phyloP scores from a whole-genome alignment of 2,329 filamentous ascomycete genomes.

The Xylogone sp. region DNA sequence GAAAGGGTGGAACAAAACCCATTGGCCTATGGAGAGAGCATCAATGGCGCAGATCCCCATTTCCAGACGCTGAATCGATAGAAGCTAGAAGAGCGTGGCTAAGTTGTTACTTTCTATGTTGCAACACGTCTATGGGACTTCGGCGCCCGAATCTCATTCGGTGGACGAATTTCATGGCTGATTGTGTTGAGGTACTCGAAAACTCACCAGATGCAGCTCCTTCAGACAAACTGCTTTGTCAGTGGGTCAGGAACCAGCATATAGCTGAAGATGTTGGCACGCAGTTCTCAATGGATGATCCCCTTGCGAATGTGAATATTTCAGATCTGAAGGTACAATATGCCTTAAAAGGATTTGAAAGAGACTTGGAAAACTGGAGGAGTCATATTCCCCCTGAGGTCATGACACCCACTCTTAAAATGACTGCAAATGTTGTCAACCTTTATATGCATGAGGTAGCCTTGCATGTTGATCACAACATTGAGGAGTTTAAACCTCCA shows the following conservation, averaged over 20 bases:
- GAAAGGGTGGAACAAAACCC: conserved; percentile 26
- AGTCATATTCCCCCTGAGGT: conserved; percentile 35
- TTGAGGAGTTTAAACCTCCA: conserved; percentile 43
- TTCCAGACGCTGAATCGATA: conserved; percentile 27
- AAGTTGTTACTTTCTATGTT: conserved; percentile 30
- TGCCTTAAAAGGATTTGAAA: conserved; percentile 49
- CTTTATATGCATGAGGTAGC: conserved; percentile 58
- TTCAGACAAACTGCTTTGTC: conserved; percentile 36
- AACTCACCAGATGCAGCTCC: conserved; percentile 34
- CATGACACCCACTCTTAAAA: conserved; percentile 34
- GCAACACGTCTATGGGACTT: conserved; percentile 38
- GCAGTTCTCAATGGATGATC: conserved; percentile 48
- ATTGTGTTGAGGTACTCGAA: conserved; percentile 40
- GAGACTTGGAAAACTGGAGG: conserved; percentile 46
- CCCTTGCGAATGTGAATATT: conserved; percentile 40
- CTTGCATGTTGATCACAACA: conserved; percentile 52
- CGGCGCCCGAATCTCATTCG: conserved; percentile 41
- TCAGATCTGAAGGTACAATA: conserved; percentile 52
- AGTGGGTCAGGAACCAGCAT: conserved; percentile 38
- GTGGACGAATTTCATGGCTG: conserved; percentile 38
- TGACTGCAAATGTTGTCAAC: conserved; percentile 49
- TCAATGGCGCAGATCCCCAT: conserved; percentile 36
- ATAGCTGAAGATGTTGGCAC: conserved; percentile 53
- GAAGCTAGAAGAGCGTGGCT: conserved; percentile 31
- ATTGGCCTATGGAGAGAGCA: conserved; percentile 37